Conservation (phyloP, 1,139 yeast species). For the Suhomyces panamericanus region DNA sequence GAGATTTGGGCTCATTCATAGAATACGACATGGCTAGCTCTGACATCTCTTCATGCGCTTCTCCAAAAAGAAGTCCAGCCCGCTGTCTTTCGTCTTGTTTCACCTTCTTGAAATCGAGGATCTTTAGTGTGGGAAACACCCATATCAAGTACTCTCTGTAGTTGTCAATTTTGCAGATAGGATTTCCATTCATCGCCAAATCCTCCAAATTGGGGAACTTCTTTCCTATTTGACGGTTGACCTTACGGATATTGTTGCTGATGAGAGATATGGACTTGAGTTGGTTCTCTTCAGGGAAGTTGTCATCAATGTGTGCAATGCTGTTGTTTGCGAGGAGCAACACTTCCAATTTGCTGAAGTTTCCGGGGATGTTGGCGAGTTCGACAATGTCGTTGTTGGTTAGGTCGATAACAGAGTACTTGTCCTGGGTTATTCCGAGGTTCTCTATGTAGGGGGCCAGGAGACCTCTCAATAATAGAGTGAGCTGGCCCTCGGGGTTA, state of each 20-base stretch:
- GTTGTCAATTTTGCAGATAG: constrained; percentile 51
- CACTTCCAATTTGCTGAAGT: constrained; percentile 43
- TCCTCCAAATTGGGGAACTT: constrained; percentile 42
- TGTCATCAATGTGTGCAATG: constrained; percentile 36
- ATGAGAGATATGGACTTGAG: constrained; percentile 50
- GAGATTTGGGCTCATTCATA: not conserved
- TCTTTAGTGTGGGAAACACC: constrained; percentile 59
- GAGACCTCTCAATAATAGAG: constrained; percentile 37
- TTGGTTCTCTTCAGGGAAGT: constrained; percentile 32
- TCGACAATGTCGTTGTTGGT: constrained; percentile 63
- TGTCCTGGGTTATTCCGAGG: constrained; percentile 32
- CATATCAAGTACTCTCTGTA: constrained; percentile 64
- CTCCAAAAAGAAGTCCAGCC: constrained; percentile 50
- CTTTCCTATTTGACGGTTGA: constrained; percentile 24
- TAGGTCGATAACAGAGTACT: constrained; percentile 59
- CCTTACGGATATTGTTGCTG: constrained; percentile 48
- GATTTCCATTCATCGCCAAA: constrained; percentile 61
- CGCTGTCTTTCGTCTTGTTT: constrained; percentile 52
- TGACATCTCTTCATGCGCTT: constrained; percentile 15
- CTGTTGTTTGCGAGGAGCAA: constrained; percentile 62
- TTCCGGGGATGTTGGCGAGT: constrained; percentile 51
- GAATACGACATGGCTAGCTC: constrained; percentile 15
- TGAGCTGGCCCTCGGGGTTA: constrained; percentile 39
- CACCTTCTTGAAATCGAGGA: constrained; percentile 68
- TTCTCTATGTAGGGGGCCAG: constrained; percentile 40